Base-by-base conservation (phyloP, 2,329 filamentous ascomycete genomes). In the Alternaria triticina region DNA sequence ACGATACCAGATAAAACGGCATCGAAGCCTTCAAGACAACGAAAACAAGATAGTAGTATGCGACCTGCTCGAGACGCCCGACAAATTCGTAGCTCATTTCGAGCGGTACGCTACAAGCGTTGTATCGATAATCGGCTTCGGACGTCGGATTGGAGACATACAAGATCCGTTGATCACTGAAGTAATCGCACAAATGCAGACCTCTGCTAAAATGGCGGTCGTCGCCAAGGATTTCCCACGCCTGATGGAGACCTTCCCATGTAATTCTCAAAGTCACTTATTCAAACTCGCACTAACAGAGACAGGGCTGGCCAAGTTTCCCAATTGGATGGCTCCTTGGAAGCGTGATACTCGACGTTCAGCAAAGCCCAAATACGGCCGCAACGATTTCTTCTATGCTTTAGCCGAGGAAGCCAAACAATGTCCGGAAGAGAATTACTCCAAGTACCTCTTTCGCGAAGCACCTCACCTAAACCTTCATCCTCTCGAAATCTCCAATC, bases 91-190 rank as follows among this genome's bases (percentile, higher is more conserved):
- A 22, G 82, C 82, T 64, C 85, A 86, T 57, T 83, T 86, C 50
- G 85, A 87, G 76, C 79, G 85, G 6, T 80, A 79, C 82, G 84
- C 85, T 13, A 85, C 85, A 0, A 85, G 83, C 52, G 85, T 86
- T 1, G 83, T 86, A 0, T 85, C 82, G 6, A 85, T 87, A 50
- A 86, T 89, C 63, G 87, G 84, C 0, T 88, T 87, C 69, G 86
- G 87, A 1, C 78, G 86, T 5, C 79, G 87, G 6, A 82, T 87
- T 1, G 82, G 81, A 7, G 82, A 74, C 54, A 83, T 75, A 70
- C 78, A 83, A 22, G 86, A 88, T 67, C 86, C 86, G 3, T 86
- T 87, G 68, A 85, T 88, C 62, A 86, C 86, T 5, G 86, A 88
- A 71, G 86, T 86, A 10, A 85, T 88, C 60, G 83, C 85, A 0